Evolutionary conservation across 352 stramenopile species (phyloP), one percentile per base, ranked within the genome.

Genomic region (Globisporangium alternatum): DNA sequence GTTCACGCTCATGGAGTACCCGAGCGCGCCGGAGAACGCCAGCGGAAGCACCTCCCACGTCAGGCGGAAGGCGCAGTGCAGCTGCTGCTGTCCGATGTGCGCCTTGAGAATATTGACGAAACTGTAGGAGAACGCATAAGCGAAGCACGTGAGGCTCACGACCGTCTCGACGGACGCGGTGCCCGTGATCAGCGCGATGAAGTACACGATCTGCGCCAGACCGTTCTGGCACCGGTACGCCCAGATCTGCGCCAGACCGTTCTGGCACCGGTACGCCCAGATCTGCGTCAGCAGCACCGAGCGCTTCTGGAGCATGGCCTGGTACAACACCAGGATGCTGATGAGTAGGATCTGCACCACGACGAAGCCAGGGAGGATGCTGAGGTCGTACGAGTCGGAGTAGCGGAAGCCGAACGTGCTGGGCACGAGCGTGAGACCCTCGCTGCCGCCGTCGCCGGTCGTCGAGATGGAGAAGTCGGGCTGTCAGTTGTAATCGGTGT

Each of bases 221-320:
- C n/a, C n/a, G n/a, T n/a, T 71, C 54, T 77, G 71, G 8, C 67
- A 56, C 53, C 75, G 51, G 49, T 77, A 77, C 68, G 73, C 71
- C n/a, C n/a, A n/a, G 37, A 70, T 59, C 62, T 77, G 68, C 65
- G 72, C 72, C 21, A 67, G 71, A 43, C 71, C 71, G 59, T 67
- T 77, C 59, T 77, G 71, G 54, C 71, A 77, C 13, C 65, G 65
- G 28, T 77, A 77, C 30, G 71, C 71, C 71, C 71, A 77, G 55
- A 77, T 77, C 60, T 77, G 71, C 12, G 65, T 75, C 19, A 77
- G 45, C 33, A 77, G 59, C 37, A 75, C 71, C 2, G 71, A 75
- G 30, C 74, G 68, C 31, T 70, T 66, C 30, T 73, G 71, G 33
- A 61, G 44, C 71, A 77, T 75, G 13, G 71, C 68, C 69, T 77